Percentiles rank a stretch among this genome's conserved stretches.
These are phyloP conservation scores for Tetrapisispora iriomotensis DNA, from an alignment of 805 yeast species.

Conservation along the genomic window DNA sequence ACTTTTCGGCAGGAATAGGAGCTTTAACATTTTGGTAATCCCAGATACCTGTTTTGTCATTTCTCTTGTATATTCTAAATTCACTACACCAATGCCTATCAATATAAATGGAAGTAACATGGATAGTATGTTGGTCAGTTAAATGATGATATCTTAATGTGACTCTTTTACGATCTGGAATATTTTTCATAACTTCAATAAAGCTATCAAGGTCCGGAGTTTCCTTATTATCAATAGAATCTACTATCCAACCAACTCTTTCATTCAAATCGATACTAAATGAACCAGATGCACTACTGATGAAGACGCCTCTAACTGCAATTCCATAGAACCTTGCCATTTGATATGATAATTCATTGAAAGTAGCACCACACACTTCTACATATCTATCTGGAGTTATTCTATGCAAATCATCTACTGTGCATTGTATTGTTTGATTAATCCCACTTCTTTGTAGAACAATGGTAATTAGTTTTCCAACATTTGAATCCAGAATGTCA, in stretches of 20 bases:
- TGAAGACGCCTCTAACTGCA: constrained; percentile 76
- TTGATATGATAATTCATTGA: constrained; percentile 80
- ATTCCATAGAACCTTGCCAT: constrained; percentile 76
- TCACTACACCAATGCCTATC: constrained; percentile 81
- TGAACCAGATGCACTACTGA: constrained; percentile 69
- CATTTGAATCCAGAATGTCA: constrained; percentile 62
- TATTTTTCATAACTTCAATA: constrained; percentile 62
- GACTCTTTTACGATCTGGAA: constrained; percentile 70
- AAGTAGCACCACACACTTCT: constrained; percentile 77
- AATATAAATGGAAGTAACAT: constrained; percentile 53
- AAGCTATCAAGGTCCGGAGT: constrained; percentile 69
- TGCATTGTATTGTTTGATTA: constrained; percentile 39
- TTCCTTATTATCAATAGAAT: constrained; percentile 62
- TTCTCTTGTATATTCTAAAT: constrained; percentile 58
- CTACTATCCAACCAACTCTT: constrained; percentile 70
- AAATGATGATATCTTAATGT: constrained; percentile 66
- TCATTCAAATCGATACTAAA: constrained; percentile 53
- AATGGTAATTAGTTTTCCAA: constrained; percentile 49
- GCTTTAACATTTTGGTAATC: constrained; percentile 42
- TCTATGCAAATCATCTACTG: constrained; percentile 65
- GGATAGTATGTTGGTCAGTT: constrained; percentile 68
- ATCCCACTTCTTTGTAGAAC: constrained; percentile 68
- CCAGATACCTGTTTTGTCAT: constrained; percentile 50
- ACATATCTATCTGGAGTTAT: constrained; percentile 78
- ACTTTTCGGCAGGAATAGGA: constrained; percentile 46